phyloP scores from a whole-genome alignment of 768 basidiomycete genomes.

The Cubamyces lactineus region DNA sequence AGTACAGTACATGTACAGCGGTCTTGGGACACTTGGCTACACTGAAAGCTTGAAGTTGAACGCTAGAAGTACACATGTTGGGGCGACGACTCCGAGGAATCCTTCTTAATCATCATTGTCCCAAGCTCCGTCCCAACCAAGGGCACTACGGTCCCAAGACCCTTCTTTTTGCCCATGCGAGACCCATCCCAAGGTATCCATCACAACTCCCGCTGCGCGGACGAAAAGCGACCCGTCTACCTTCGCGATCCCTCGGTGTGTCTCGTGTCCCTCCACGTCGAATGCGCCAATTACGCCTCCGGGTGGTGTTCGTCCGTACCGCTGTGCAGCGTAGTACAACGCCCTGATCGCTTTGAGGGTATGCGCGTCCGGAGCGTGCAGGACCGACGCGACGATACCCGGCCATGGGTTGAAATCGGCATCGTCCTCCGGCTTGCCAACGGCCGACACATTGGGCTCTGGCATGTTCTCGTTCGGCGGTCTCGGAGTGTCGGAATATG shows the following conservation, averaged over 20 bases:
- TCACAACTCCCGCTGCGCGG: slow-evolving; percentile 57
- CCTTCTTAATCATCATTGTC: slow-evolving; percentile 34
- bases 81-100: background rate
- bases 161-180: slow-evolving; percentile 51
- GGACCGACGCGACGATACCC: slow-evolving; percentile 45
- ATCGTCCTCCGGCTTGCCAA: slow-evolving; percentile 43
- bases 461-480: slow-evolving; percentile 36
- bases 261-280: slow-evolving; percentile 45
- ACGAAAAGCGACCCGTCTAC: slow-evolving; percentile 63
- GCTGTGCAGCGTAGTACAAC: slow-evolving; percentile 50
- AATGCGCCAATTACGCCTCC: slow-evolving; percentile 49
- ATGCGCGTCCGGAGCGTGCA: slow-evolving; percentile 58
- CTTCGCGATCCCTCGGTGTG: slow-evolving; percentile 44
- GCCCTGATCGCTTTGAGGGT: slow-evolving; percentile 42
- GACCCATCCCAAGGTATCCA: slow-evolving; percentile 61
- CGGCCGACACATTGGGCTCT: slow-evolving; percentile 24
- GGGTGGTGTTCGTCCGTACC: slow-evolving; percentile 47
- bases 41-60: too few species aligned
- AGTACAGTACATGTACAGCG: too few species aligned
- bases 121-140: slow-evolving; percentile 69
- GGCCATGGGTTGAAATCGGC: slow-evolving; percentile 56
- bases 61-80: background rate
- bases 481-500: slow-evolving; percentile 45
- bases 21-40: too few species aligned
- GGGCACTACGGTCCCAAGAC: slow-evolving; percentile 57